Evolutionary conservation across 2,329 filamentous ascomycete genomes (phyloP).

Genomic region (Penicillium fuscoglaucum): DNA sequence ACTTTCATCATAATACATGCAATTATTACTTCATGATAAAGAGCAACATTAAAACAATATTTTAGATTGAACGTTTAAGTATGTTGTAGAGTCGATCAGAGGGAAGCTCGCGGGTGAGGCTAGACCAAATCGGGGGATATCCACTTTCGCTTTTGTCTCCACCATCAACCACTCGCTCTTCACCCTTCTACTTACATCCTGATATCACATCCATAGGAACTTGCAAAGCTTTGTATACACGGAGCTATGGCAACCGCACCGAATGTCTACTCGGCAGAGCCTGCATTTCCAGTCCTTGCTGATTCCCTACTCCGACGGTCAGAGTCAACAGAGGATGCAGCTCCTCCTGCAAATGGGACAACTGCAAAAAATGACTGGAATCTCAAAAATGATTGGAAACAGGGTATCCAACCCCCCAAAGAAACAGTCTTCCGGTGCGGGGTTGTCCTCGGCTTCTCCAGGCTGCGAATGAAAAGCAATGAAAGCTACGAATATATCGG

Average conservation of each 20-base stretch:
- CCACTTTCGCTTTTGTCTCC: background rate
- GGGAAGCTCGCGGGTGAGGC: background rate
- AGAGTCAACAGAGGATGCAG: background rate
- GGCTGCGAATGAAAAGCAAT: conserved; percentile 23
- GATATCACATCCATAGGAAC: background rate
- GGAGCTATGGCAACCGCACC: conserved; percentile 16
- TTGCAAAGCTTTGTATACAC: background rate
- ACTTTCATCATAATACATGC: background rate
- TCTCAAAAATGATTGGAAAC: conserved; percentile 26
- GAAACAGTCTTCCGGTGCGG: conserved; percentile 31
- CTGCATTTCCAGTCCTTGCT: conserved; percentile 36
- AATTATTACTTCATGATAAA: background rate
- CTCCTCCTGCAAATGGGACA: background rate
- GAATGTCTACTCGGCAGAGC: conserved; percentile 30
- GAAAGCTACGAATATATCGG: conserved; percentile 33
- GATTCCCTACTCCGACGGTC: conserved; percentile 28
- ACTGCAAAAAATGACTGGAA: conserved; percentile 25
- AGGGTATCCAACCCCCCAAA: conserved; percentile 18
- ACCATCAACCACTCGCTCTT: background rate
- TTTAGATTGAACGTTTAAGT: background rate
- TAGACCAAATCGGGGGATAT: background rate
- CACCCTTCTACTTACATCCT: background rate
- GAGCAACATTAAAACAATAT: background rate
- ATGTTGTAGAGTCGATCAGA: background rate
- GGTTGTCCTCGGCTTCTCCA: conserved; percentile 36